Conservation (phyloP, 2,329 filamentous ascomycete genomes). For the Dactylellina leptospora region DNA sequence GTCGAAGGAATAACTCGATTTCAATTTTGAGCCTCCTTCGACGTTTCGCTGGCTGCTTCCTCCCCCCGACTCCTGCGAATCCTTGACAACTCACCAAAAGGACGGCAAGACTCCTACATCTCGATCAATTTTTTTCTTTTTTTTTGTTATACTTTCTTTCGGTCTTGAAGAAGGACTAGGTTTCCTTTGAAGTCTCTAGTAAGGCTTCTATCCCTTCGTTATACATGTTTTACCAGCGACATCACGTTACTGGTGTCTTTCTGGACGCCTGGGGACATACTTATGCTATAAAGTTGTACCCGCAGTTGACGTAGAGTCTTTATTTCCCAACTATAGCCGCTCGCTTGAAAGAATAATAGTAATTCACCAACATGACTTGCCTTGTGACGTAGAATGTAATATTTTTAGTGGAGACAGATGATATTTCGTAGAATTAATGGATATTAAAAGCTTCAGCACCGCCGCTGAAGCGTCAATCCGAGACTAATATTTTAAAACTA, state of each 20-base stretch:
- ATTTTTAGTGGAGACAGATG: background rate
- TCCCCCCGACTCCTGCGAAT: background rate
- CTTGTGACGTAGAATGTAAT: background rate
- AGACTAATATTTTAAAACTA: too few species aligned
- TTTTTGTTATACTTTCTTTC: background rate
- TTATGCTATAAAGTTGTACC: too few species aligned
- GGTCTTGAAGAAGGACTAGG: constrained; percentile 26
- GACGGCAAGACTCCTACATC: constrained; percentile 1
- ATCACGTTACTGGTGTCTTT: constrained; percentile 6
- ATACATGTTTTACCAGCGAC: constrained; percentile 9
- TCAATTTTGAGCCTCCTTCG: constrained; percentile 5
- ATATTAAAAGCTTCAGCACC: too few species aligned
- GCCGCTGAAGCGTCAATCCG: too few species aligned
- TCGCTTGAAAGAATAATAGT: constrained; percentile 39
- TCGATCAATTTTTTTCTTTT: background rate
- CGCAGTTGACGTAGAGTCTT: background rate
- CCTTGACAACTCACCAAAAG: background rate
- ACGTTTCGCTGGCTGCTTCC: constrained; percentile 4
- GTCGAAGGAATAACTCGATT: too few species aligned
- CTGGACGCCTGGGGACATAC: too few species aligned
- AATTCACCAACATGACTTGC: constrained; percentile 4
- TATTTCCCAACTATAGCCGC: constrained; percentile 26
- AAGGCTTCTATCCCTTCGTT: constrained; percentile 33
- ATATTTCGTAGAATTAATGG: background rate
- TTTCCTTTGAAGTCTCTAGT: constrained; percentile 24